Conservation (phyloP, 371 early-diverging fungal genomes). For the Actinomortierella ambigua region DNA sequence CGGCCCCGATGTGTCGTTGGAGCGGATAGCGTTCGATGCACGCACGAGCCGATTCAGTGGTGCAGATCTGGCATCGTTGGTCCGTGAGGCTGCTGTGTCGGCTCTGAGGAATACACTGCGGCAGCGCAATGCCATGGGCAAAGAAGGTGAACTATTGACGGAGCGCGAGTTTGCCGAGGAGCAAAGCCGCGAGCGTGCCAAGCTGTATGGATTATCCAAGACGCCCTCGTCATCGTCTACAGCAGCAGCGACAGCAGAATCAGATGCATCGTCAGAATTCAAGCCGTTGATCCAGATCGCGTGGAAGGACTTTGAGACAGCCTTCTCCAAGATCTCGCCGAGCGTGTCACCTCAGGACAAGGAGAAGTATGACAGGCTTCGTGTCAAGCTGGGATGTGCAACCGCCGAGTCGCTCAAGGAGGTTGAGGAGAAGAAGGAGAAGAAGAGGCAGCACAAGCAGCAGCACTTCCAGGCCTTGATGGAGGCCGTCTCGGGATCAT, state of each 20-base stretch:
- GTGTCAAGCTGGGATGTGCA: slow-evolving; percentile 59
- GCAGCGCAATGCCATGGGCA: slow-evolving; percentile 39
- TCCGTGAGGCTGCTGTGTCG: slow-evolving; percentile 89
- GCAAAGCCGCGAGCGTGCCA: too few species aligned
- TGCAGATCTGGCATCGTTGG: slow-evolving; percentile 93
- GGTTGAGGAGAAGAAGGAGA: slow-evolving; percentile 10
- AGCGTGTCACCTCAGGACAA: slow-evolving; percentile 75
- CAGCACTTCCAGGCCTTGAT: too few species aligned
- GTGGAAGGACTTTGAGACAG: slow-evolving; percentile 74
- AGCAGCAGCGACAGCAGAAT: slow-evolving; percentile 17
- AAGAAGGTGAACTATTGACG: slow-evolving; percentile 38
- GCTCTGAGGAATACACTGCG: slow-evolving; percentile 72
- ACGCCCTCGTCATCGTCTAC: slow-evolving; percentile 10
- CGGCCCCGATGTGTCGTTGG: slow-evolving; percentile 67
- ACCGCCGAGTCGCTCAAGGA: slow-evolving; percentile 7
- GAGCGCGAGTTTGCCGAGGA: slow-evolving; percentile 9
- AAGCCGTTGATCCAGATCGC: slow-evolving; percentile 59
- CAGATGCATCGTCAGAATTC: slow-evolving; percentile 9
- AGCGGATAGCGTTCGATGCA: slow-evolving; percentile 72
- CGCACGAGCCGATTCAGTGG: slow-evolving; percentile 83
- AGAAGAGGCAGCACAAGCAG: slow-evolving; percentile 13
- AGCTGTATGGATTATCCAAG: slow-evolving; percentile 2
- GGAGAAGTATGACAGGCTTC: slow-evolving; percentile 59
- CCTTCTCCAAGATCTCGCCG: slow-evolving; percentile 82
- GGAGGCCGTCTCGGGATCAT: too few species aligned